These are phyloP conservation scores for Ciborinia camelliae DNA, from an alignment of 2,329 filamentous ascomycete genomes.

Conservation along the genomic window DNA sequence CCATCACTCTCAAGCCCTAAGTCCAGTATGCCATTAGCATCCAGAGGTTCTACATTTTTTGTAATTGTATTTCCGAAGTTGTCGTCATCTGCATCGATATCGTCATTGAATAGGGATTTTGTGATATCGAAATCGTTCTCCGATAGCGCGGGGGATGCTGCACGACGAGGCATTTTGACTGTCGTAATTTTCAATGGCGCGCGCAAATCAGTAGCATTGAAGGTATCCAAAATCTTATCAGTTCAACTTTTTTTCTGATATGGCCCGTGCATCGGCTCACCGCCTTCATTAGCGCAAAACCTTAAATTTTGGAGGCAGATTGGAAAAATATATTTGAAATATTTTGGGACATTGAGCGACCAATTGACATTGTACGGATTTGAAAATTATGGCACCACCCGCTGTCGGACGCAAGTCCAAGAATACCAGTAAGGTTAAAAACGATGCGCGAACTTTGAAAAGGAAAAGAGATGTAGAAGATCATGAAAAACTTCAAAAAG, in stretches of 20 bases:
- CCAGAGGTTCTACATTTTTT: constrained; percentile 48
- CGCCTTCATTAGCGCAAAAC: constrained; percentile 22
- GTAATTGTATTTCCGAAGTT: constrained; percentile 36
- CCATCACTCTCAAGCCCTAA: constrained; percentile 52
- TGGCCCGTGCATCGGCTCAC: not conserved
- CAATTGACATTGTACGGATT: constrained; percentile 1
- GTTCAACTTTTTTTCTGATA: constrained; percentile 19
- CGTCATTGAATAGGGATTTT: constrained; percentile 66
- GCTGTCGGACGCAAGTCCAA: constrained; percentile 28
- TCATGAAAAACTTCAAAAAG: constrained; percentile 33
- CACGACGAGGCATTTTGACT: constrained; percentile 64
- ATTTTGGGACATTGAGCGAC: constrained; percentile 9
- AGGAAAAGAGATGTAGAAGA: constrained; percentile 37
- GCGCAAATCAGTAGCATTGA: constrained; percentile 11
- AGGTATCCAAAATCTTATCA: constrained; percentile 22
- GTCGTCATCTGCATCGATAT: constrained; percentile 50
- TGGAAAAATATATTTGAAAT: constrained; percentile 19
- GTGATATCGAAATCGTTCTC: constrained; percentile 92
- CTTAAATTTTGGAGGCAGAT: constrained; percentile 18
- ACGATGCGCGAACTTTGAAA: constrained; percentile 33
- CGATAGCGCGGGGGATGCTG: constrained; percentile 76
- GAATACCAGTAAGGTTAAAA: constrained; percentile 24
- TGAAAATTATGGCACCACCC: constrained; percentile 31
- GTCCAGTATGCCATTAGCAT: constrained; percentile 61
- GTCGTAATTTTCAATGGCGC: constrained; percentile 17